These are phyloP conservation scores for Plantago major DNA, from an alignment of 257 asterid species.

Conservation along the genomic window DNA sequence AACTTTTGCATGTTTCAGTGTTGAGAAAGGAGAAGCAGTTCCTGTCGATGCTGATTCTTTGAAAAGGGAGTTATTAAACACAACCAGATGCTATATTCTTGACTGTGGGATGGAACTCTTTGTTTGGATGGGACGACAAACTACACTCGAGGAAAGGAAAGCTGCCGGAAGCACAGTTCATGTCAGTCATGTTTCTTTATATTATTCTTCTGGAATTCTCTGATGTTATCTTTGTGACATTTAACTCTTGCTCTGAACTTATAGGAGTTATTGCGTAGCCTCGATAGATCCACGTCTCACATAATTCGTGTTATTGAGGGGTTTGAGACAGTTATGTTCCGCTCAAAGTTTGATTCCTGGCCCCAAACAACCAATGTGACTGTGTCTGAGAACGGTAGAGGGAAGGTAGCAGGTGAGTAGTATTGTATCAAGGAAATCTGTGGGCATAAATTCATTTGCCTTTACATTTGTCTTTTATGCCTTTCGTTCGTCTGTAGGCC, in stretches of 20 bases:
- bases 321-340: constrained; percentile 62
- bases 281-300: constrained; percentile 35
- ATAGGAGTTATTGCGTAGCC: constrained; percentile 37
- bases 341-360: constrained; percentile 69
- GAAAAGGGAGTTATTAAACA: constrained; percentile 50
- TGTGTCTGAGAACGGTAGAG: constrained; percentile 59
- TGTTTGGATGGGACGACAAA: constrained; percentile 76
- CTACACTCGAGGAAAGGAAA: constrained; percentile 61
- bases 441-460: too few relatives aligned
- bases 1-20: constrained; percentile 31
- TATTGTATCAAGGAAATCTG: too few relatives aligned
- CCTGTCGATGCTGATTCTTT: constrained; percentile 56
- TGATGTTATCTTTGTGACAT: constrained; percentile 10
- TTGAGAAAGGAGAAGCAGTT: constrained; percentile 62
- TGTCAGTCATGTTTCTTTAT: constrained; percentile 36
- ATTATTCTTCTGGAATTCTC: constrained; percentile 18
- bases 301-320: constrained; percentile 61
- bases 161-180: constrained; percentile 49
- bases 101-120: constrained; percentile 61
- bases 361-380: constrained; percentile 42
- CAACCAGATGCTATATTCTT: constrained; percentile 61
- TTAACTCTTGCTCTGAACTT: constrained; percentile 5
- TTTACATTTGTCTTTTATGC: too few relatives aligned
- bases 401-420: constrained; percentile 80
- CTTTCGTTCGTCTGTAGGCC: background rate